Percentiles rank a stretch among this genome's conserved stretches.
phyloP scores from a whole-genome alignment of 305 asterid genomes.

The Ilex paraguariensis region DNA sequence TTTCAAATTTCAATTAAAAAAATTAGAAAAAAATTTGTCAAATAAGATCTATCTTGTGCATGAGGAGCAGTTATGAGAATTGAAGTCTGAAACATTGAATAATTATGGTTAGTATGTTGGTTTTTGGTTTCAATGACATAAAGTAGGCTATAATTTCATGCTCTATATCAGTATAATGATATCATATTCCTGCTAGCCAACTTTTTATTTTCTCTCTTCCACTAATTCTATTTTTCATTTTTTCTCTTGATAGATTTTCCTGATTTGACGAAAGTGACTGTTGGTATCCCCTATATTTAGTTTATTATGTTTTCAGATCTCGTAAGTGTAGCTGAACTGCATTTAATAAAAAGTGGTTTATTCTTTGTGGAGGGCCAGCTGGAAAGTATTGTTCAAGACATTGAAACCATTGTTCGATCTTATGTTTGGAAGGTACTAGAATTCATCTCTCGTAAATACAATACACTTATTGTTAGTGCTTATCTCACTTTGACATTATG shows the following conservation, averaged over 20 bases:
- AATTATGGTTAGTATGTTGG: too few species aligned
- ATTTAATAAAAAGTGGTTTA: conserved; percentile 15
- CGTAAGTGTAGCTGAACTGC: conserved; percentile 8
- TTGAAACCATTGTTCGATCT: conserved; percentile 79
- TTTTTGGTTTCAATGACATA: neutral
- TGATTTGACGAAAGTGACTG: conserved; percentile 86
- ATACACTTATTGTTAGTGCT: too few species aligned
- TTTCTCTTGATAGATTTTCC: conserved; percentile 72
- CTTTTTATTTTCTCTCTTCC: neutral
- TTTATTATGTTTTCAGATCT: conserved; percentile 6
- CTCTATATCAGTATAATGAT: neutral
- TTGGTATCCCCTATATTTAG: conserved; percentile 45
- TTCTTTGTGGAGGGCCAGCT: conserved; percentile 80
- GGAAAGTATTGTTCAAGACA: conserved; percentile 76
- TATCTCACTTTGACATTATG: too few species aligned
- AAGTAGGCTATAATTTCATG: neutral
- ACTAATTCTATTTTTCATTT: conserved; percentile 23
- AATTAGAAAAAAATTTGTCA: too few species aligned
- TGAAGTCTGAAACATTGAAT: too few species aligned
- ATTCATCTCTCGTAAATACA: neutral
- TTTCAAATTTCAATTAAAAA: too few species aligned
- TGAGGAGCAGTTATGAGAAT: too few species aligned
- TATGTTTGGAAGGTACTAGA: conserved; percentile 71
- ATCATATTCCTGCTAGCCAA: too few species aligned
- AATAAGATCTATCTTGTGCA: too few species aligned